These are phyloP conservation scores for Croton laevigatus DNA, from an alignment of 441 rosid genomes.

Conservation along the genomic window DNA sequence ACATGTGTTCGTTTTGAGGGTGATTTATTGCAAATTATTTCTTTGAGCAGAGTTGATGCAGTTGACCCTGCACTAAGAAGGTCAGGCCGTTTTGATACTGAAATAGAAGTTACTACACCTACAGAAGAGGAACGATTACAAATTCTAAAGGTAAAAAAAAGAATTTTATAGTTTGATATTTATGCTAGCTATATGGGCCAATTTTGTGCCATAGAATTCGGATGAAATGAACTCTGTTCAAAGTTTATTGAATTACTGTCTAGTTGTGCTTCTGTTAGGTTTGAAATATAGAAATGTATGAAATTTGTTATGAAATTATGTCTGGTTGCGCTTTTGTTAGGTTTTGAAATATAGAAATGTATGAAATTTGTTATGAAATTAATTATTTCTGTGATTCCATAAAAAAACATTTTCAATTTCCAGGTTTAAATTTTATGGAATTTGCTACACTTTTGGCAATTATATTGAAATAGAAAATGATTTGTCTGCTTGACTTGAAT, in stretches of 20 bases:
- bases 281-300: background rate
- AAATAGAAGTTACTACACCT: conserved; percentile 83
- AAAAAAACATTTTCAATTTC: background rate
- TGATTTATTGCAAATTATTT: conserved; percentile 4
- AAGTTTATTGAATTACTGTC: background rate
- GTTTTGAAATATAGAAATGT: background rate
- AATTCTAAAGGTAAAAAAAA: conserved; percentile 63
- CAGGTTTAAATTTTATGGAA: background rate
- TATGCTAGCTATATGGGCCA: background rate
- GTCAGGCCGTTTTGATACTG: conserved; percentile 77
- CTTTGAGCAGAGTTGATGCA: conserved; percentile 52
- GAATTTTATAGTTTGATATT: conserved; percentile 13
- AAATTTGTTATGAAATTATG: background rate
- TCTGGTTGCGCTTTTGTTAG: no score
- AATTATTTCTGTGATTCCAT: background rate
- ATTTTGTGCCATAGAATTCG: background rate
- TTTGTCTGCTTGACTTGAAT: background rate
- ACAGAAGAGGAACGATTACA: conserved; percentile 72
- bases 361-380: background rate
- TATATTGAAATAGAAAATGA: background rate
- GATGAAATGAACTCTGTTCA: background rate
- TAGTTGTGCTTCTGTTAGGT: background rate
- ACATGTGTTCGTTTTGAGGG: background rate
- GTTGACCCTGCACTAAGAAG: conserved; percentile 84
- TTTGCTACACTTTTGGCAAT: background rate